Evolutionary conservation across 2,329 filamentous ascomycete genomes (phyloP), one percentile per base, ranked within the genome.

Genomic region (Graphilbum fragrans): DNA sequence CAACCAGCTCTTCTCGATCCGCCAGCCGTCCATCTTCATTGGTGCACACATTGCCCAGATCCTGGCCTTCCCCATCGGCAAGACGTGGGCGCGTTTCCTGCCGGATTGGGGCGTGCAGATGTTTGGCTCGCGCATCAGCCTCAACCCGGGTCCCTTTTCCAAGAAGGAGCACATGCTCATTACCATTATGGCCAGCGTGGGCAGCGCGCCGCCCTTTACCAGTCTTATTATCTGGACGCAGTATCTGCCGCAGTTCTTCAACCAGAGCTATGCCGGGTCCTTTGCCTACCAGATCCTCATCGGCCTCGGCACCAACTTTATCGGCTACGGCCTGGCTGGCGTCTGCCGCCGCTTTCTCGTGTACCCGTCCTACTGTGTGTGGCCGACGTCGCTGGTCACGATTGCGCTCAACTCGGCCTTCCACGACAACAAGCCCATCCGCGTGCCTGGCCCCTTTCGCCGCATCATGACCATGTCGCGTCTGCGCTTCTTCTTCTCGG

Each of bases 101-200:
- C 74, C 73, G 0, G 67, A 72, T 46, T 58, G 52, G 36, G 65
- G 66, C 27, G 62, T 77, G 48, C 69, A 58, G 1, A 49, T 69
- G 16, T 69, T 63, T 44, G 67, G 67, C 11, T 50, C 61, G 17
- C 60, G 63, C 18, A 66, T 71, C 51, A 65, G 62, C 5, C 60
- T 74, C 16, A 76, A 75, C 50, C 71, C 72, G 0, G 71, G 72
- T 0, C 67, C 66, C 2, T 77, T 77, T 52, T 70, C 68, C 41
- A 68, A 68, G 50, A 78, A 78, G 56, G 74, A 78, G 54, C 74
- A 78, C 51, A 65, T 72, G 61, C 56, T 76, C 38, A 70, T 76
- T 45, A 65, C 67, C 25, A 72, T 75, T 54, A 74, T 75, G 70
- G 74, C 78, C 42, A 80, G 81, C 53, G 45, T 71, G 12, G 66